Evolutionary conservation across 352 stramenopile genomes (phyloP), one percentile per base, ranked within the genome.

Genomic region (Globisporangium viniferum): DNA sequence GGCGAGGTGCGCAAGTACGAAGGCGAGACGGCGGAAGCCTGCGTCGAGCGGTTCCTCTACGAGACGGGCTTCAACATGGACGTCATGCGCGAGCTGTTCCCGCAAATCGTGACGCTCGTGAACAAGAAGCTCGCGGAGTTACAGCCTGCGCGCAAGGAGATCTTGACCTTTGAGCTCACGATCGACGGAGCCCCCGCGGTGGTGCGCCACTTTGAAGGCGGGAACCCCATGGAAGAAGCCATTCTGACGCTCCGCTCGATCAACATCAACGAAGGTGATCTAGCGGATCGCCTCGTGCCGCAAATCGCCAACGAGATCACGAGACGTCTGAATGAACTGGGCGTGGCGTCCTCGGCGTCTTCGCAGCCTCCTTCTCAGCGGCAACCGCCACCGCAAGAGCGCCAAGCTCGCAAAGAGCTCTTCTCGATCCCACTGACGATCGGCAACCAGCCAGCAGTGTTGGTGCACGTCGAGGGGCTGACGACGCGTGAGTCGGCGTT

Each of bases 351-450:
- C 66, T 0, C 66, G 41, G 44, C 44, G 8, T 5, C 54, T 31
- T 10, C 6, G 12, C 57, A 29, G 24, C n/a, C 35, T 51, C 29
- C 3, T 12, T 35, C 31, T 12, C 62, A 62, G 20, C 62, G 54
- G 3, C 57, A 62, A 41, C 41, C 41, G 24, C 24, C 24, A 49
- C 15, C 36, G 22, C 55, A 62, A 36, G 39, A 66, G 8, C 20
- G 14, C 8, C 67, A 73, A 36, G 41, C 55, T 0, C 71, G 48
- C 18, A 67, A 64, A 31, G 86, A 94, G 57, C 62, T 91, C 44
- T 93, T 93, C 48, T 90, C 84, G 15, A 75, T 93, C 36, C 80
- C 83, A 14, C 44, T 94, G 31, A 91, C 77, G 29, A 44, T 93
- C 36, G 82, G 84, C 59, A 71, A 84, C 31, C 74, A 77, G 18